Percentiles rank a stretch among this genome's conserved stretches.
Evolutionary conservation across 345 rosid species (phyloP).

Genomic region (Citrus unshiu): DNA sequence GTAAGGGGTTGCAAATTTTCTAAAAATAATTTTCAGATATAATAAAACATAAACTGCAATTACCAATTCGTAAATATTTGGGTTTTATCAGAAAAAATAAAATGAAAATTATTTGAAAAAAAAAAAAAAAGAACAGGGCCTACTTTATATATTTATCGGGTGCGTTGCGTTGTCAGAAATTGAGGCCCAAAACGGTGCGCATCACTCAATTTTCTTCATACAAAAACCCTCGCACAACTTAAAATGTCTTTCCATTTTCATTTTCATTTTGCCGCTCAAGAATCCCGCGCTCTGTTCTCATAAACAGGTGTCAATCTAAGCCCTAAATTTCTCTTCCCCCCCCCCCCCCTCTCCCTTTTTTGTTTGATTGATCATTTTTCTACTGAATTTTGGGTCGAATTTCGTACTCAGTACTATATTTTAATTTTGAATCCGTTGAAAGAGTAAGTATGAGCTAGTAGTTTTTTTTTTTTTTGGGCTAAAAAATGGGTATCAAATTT

Average conservation of each 20-base stretch:
- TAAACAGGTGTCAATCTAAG: background rate
- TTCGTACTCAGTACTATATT: background rate
- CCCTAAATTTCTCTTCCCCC: background rate
- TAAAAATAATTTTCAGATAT: too few species aligned
- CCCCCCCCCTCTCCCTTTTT: too few species aligned
- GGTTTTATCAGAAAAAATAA: background rate
- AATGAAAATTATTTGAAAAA: background rate
- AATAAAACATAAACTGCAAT: background rate
- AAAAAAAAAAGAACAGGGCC: background rate
- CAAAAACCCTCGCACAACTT: too few species aligned
- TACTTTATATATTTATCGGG: too few species aligned
- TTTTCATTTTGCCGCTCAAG: constrained; percentile 8
- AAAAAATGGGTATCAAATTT: background rate
- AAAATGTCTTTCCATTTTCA: background rate
- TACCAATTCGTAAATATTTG: background rate
- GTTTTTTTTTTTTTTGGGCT: too few species aligned
- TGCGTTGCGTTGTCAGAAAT: background rate
- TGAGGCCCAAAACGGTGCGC: background rate
- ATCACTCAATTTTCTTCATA: background rate
- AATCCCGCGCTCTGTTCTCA: constrained; percentile 3
- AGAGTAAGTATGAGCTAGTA: background rate
- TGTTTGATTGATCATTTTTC: background rate
- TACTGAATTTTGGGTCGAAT: background rate
- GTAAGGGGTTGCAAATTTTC: background rate
- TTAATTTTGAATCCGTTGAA: background rate